Conservation (phyloP, 768 basidiomycete genomes). For the Pleurotus sapidus region DNA sequence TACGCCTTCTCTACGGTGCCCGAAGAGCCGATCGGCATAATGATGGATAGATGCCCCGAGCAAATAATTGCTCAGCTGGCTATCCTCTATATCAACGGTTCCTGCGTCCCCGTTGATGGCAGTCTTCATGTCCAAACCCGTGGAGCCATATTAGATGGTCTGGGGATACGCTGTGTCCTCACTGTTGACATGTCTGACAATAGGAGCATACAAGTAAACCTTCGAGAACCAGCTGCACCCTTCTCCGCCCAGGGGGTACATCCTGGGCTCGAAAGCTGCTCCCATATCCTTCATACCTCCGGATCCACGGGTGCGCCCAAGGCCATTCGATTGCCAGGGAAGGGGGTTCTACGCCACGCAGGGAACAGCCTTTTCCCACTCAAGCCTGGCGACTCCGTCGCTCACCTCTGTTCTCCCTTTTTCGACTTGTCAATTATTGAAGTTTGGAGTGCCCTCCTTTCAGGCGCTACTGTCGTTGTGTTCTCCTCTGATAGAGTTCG, state of each 20-base stretch:
- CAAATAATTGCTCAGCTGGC: conserved; percentile 6
- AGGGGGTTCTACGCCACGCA: background rate
- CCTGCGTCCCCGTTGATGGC: conserved; percentile 2
- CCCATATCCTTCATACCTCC: conserved; percentile 6
- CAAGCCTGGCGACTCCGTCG: background rate
- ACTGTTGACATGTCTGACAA: background rate
- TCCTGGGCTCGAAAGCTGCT: background rate
- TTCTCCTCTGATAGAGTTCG: background rate
- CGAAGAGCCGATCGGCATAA: conserved; percentile 1
- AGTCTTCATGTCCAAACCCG: background rate
- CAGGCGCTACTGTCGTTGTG: conserved; percentile 2
- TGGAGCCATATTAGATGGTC: background rate
- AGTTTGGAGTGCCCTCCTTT: conserved; percentile 1
- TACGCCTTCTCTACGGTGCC: background rate
- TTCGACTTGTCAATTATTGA: conserved; percentile 1
- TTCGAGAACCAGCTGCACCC: background rate
- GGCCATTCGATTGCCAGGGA: background rate
- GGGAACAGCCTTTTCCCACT: background rate
- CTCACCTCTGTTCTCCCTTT: background rate
- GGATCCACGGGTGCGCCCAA: conserved; percentile 7
- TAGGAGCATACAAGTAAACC: background rate
- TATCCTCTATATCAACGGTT: background rate
- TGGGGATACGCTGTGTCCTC: background rate
- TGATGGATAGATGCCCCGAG: conserved; percentile 1
- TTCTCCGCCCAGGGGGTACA: background rate